Conservation (phyloP, 2,329 filamentous ascomycete genomes). For the Hymenoscyphus albidus region DNA sequence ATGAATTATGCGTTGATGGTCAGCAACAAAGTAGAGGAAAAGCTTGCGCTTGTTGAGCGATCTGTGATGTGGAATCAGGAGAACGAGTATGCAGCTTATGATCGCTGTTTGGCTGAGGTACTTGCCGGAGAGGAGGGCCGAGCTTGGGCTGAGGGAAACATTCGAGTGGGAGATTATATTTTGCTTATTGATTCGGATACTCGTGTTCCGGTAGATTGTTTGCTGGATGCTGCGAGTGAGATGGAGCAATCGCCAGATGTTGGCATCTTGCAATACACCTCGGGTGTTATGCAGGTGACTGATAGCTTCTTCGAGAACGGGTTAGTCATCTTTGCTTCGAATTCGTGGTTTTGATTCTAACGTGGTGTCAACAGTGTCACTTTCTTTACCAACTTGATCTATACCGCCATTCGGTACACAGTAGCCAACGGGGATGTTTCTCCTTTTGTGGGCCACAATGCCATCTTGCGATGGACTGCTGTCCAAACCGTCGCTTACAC, state of each 20-base stretch:
- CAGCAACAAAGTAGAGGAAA: slow-evolving; percentile 36
- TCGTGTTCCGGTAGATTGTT: slow-evolving; percentile 62
- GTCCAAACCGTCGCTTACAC: slow-evolving; percentile 54
- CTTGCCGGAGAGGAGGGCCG: slow-evolving; percentile 40
- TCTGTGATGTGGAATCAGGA: slow-evolving; percentile 19
- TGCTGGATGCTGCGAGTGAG: slow-evolving; percentile 67
- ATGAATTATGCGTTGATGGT: slow-evolving; percentile 59
- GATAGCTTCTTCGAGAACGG: slow-evolving; percentile 70
- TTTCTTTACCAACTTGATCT: slow-evolving; percentile 75
- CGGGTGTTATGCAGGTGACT: slow-evolving; percentile 73
- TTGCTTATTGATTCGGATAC: slow-evolving; percentile 67
- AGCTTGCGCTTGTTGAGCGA: slow-evolving; percentile 37
- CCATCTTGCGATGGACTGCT: slow-evolving; percentile 66
- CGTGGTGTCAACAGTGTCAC: slow-evolving; percentile 44
- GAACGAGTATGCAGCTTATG: slow-evolving; percentile 45
- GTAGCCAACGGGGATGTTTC: slow-evolving; percentile 69
- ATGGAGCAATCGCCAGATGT: slow-evolving; percentile 68
- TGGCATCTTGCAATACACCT: slow-evolving; percentile 69
- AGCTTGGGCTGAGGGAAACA: slow-evolving; percentile 57
- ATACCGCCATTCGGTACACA: slow-evolving; percentile 67
- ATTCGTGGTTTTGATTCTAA: not conserved
- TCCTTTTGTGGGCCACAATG: slow-evolving; percentile 71
- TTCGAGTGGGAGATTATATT: slow-evolving; percentile 59
- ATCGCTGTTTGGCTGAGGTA: slow-evolving; percentile 45
- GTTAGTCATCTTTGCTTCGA: not conserved